Evolutionary conservation across 106 monocot genomes (phyloP).

Genomic region (Narthecium ossifragum): DNA sequence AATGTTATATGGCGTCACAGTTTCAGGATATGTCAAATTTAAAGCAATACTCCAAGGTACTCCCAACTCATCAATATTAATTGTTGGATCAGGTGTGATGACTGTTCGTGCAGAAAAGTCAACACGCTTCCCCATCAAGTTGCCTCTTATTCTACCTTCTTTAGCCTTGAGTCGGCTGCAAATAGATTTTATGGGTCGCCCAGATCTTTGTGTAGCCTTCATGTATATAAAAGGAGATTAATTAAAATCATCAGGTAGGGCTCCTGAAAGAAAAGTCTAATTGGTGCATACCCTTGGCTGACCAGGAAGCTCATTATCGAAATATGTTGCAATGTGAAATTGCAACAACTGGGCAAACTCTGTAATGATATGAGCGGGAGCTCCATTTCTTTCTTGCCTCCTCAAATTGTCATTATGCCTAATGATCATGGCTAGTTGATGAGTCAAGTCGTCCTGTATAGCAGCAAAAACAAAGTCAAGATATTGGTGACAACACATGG

Average conservation of each 20-base stretch:
- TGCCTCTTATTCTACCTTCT: conserved; percentile 97
- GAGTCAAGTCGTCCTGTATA: conserved; percentile 95
- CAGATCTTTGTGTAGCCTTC: conserved; percentile 92
- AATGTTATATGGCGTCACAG: conserved; percentile 95
- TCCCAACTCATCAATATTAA: conserved; percentile 88
- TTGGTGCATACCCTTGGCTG: conserved; percentile 74
- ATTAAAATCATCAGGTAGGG: conserved; percentile 1
- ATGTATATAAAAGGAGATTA: conserved; percentile 1
- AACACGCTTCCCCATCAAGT: conserved; percentile 97
- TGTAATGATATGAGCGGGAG: conserved; percentile 96
- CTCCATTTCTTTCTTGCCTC: conserved; percentile 91
- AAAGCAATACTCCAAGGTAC: conserved; percentile 96
- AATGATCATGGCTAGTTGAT: conserved; percentile 97
- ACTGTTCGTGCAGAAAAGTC: conserved; percentile 94
- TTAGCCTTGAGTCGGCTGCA: conserved; percentile 97
- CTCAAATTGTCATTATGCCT: conserved; percentile 94
- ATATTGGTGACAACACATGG: background rate
- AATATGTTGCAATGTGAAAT: conserved; percentile 98
- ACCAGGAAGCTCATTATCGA: conserved; percentile 97
- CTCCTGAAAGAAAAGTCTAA: background rate
- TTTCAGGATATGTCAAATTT: conserved; percentile 92
- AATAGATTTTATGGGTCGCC: conserved; percentile 93
- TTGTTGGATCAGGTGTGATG: conserved; percentile 92
- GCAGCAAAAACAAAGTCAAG: background rate
- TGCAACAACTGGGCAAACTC: conserved; percentile 97